Percentiles rank a stretch among this genome's conserved stretches.
Conservation (phyloP, 768 basidiomycete species). For the Clitopilus hobsonii region DNA sequence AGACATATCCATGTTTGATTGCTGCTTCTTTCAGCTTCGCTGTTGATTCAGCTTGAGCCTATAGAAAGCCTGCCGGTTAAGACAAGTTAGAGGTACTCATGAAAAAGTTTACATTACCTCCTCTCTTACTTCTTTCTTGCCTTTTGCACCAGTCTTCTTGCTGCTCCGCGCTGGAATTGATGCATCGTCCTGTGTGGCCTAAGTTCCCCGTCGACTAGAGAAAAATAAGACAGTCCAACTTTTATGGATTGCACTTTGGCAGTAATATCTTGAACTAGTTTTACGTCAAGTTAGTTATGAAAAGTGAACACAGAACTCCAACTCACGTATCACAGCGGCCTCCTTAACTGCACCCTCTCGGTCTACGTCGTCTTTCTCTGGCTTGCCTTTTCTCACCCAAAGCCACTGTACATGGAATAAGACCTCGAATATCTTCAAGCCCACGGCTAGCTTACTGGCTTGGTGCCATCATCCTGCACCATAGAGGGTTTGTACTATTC, state of each 20-base stretch:
- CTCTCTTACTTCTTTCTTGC: slow-evolving; percentile 74
- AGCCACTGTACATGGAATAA: slow-evolving; percentile 49
- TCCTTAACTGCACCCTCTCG: slow-evolving; percentile 12
- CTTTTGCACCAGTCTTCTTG: slow-evolving; percentile 68
- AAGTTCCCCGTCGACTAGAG: not conserved
- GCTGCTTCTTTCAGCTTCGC: slow-evolving; percentile 58
- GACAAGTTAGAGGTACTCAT: not conserved
- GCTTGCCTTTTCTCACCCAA: slow-evolving; percentile 41
- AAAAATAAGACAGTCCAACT: slow-evolving; percentile 24
- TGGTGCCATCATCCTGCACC: slow-evolving; percentile 73
- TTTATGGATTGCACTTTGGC: slow-evolving; percentile 57
- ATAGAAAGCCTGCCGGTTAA: not conserved
- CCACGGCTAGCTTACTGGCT: slow-evolving; percentile 47
- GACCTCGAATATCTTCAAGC: not conserved
- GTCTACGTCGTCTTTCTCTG: slow-evolving; percentile 17
- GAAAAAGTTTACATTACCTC: slow-evolving; percentile 33
- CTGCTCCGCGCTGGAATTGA: slow-evolving; percentile 63
- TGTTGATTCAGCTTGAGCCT: slow-evolving; percentile 59
- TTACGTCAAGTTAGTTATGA: not conserved
- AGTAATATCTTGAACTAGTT: slow-evolving; percentile 53
- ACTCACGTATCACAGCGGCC: not conserved
- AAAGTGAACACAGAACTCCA: not conserved
- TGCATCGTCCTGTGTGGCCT: slow-evolving; percentile 45
- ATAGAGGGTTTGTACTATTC: slow-evolving; percentile 68
- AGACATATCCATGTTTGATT: slow-evolving; percentile 44